These are phyloP conservation scores for Diutina pseudorugosa DNA, from an alignment of 1,139 yeast genomes.

Conservation along the genomic window DNA sequence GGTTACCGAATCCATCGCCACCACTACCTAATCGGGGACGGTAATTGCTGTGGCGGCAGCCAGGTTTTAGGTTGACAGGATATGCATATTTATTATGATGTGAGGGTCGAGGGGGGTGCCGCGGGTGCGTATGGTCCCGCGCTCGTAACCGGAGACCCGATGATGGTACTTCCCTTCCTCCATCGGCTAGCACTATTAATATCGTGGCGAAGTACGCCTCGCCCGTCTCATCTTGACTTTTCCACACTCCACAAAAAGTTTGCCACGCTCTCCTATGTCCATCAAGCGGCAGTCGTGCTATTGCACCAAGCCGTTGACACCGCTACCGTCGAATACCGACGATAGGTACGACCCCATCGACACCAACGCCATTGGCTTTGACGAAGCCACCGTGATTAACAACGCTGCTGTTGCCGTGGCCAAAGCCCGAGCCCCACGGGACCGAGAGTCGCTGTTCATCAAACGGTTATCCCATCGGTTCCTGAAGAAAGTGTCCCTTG, in stretches of 20 bases:
- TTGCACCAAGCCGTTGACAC: slow-evolving; percentile 2
- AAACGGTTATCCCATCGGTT: background rate
- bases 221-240: too few species aligned
- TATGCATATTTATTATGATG: background rate
- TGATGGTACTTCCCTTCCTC: too few species aligned
- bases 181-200: background rate
- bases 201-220: background rate
- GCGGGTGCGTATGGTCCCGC: background rate
- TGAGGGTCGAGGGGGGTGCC: background rate
- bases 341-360: background rate
- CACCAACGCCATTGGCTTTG: background rate
- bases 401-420: background rate
- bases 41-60: background rate
- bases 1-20: background rate
- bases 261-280: too few species aligned
- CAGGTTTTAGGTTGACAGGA: background rate
- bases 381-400: background rate
- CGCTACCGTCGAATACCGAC: background rate
- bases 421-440: too few species aligned
- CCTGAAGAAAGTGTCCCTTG: background rate
- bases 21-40: background rate
- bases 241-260: too few species aligned
- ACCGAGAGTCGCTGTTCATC: background rate
- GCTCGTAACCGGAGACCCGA: background rate
- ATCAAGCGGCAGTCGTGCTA: background rate